Evolutionary conservation across 2,329 filamentous ascomycete genomes (phyloP).

Genomic region (Hyphodiscus sp.): DNA sequence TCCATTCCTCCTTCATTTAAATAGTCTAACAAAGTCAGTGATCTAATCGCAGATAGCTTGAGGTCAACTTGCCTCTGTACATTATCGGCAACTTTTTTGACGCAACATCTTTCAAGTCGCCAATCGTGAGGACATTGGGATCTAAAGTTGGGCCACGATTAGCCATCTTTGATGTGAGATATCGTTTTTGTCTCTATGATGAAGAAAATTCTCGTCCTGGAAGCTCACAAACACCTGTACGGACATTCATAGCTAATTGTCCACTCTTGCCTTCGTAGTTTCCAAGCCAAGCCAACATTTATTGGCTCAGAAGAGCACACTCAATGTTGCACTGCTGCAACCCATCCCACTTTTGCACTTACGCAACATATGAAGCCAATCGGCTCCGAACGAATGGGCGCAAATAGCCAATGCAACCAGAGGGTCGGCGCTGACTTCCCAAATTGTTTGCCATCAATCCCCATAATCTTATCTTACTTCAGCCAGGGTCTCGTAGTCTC

Average conservation of each 20-base stretch:
- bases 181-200: not conserved
- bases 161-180: slow-evolving; percentile 12
- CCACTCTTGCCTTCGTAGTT: not conserved
- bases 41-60: not conserved
- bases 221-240: too few species aligned
- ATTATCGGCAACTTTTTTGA: slow-evolving; percentile 34
- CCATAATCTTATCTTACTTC: too few species aligned
- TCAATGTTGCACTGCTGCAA: not conserved
- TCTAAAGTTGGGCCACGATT: slow-evolving; percentile 15
- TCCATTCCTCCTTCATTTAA: slow-evolving; percentile 53
- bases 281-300: not conserved
- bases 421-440: not conserved
- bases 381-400: not conserved
- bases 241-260: not conserved
- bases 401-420: not conserved
- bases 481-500: too few species aligned
- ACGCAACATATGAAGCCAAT: not conserved
- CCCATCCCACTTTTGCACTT: not conserved
- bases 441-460: not conserved
- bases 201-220: too few species aligned
- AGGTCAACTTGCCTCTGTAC: slow-evolving; percentile 28
- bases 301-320: not conserved
- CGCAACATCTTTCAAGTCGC: slow-evolving; percentile 36
- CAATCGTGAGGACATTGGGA: slow-evolving; percentile 28
- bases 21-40: slow-evolving; percentile 37